A percentile compares a stretch with the other conserved stretches of the same genome.
phyloP scores from a whole-genome alignment of 495 filamentous ascomycete species.

The Neurospora sp. region DNA sequence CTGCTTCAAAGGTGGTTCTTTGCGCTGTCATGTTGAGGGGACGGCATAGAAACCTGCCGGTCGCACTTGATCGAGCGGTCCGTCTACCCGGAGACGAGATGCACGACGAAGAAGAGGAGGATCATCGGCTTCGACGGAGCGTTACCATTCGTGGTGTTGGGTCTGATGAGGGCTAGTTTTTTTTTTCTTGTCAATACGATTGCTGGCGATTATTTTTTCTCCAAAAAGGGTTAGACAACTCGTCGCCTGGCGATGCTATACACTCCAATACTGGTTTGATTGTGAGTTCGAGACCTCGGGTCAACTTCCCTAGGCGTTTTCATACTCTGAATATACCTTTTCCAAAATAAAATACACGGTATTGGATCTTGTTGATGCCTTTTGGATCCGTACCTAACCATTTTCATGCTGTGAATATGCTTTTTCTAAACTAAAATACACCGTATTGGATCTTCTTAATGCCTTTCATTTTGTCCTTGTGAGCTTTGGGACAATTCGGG shows the following conservation, averaged over 20 bases:
- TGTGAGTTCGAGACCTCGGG: no score
- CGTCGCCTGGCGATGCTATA: not conserved
- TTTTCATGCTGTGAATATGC: no score
- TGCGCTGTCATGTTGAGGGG: constrained; percentile 71
- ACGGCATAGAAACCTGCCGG: constrained; percentile 67
- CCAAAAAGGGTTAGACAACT: not conserved
- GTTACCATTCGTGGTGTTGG: constrained; percentile 23
- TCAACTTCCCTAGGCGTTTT: no score
- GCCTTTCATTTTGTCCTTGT: no score
- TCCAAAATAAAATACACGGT: no score
- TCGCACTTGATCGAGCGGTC: constrained; percentile 71
- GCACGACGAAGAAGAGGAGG: constrained; percentile 32
- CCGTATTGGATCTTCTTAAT: no score
- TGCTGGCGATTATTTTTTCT: not conserved
- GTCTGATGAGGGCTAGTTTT: not conserved
- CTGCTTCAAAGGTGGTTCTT: constrained; percentile 63
- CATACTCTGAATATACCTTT: no score
- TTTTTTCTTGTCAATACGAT: not conserved
- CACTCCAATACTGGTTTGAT: no score
- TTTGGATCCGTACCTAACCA: no score
- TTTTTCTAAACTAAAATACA: no score
- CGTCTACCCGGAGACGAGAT: constrained; percentile 54
- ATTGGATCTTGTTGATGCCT: no score
- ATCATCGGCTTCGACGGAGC: constrained; percentile 28
- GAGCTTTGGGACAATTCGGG: no score